A percentile compares a stretch with the other conserved stretches of the same genome.
Conservation (phyloP, 495 filamentous ascomycete genomes). For the Aspergillus olivimuriae region DNA sequence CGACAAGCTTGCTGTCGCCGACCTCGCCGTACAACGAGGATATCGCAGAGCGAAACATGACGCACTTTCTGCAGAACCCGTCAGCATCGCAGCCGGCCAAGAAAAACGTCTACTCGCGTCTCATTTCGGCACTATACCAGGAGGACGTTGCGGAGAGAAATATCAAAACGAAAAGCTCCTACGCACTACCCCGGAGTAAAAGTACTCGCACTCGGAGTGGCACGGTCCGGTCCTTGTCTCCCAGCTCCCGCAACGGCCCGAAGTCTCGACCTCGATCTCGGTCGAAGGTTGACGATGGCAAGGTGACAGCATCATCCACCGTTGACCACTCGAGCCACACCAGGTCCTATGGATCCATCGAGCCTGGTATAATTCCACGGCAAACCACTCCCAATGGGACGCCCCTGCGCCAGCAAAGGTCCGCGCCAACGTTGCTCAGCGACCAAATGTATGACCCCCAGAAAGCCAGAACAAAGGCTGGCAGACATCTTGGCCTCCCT, state of each 20-base stretch:
- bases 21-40: conserved; percentile 41
- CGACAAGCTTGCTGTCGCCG: conserved; percentile 20
- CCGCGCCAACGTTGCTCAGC: conserved; percentile 26
- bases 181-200: conserved; percentile 15
- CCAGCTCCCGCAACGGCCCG: neutral
- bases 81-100: too few species aligned
- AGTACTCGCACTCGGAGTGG: conserved; percentile 13
- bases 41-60: conserved; percentile 43
- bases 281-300: conserved; percentile 3
- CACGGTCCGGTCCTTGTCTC: conserved; percentile 8
- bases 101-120: conserved; percentile 22
- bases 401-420: conserved; percentile 22
- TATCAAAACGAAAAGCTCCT: conserved; percentile 19
- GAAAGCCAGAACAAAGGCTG: conserved; percentile 11
- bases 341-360: too few species aligned
- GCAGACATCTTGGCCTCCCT: conserved; percentile 29
- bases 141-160: conserved; percentile 43
- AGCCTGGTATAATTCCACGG: conserved; percentile 6
- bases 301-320: conserved; percentile 2
- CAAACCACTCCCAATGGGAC: neutral
- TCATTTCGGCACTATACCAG: conserved; percentile 31
- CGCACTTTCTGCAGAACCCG: conserved; percentile 27
- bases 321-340: too few species aligned
- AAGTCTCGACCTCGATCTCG: conserved; percentile 1
- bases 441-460: conserved; percentile 11